Evolutionary conservation across 768 basidiomycete species (phyloP).

Genomic region (Russula sp.): DNA sequence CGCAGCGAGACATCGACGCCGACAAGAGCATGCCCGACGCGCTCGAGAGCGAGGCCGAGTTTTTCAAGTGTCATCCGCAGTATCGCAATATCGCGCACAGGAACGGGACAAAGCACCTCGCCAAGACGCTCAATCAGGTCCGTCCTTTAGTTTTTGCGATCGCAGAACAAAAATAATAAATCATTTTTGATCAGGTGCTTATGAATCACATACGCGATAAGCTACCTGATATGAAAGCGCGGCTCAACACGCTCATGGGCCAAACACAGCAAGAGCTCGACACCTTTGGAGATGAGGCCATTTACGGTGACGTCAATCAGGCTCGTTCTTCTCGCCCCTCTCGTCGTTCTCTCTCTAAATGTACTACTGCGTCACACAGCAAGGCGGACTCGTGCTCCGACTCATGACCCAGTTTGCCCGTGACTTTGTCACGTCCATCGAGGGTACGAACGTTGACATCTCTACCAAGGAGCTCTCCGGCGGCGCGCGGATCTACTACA

Average conservation of each 20-base stretch:
- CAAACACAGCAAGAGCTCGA: slow-evolving; percentile 98
- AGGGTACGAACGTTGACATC: slow-evolving; percentile 92
- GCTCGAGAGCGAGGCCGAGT: slow-evolving; percentile 77
- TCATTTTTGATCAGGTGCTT: slow-evolving; percentile 52
- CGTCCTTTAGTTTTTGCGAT: slow-evolving; percentile 22
- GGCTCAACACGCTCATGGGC: slow-evolving; percentile 95
- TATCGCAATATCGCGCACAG: slow-evolving; percentile 96
- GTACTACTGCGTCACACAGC: slow-evolving; percentile 33
- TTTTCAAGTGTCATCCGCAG: slow-evolving; percentile 82
- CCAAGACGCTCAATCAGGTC: slow-evolving; percentile 91
- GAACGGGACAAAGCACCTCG: slow-evolving; percentile 93
- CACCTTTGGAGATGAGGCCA: slow-evolving; percentile 89
- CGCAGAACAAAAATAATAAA: not conserved
- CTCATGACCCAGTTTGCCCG: slow-evolving; percentile 98
- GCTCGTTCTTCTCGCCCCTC: slow-evolving; percentile 27
- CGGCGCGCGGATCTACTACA: slow-evolving; percentile 97
- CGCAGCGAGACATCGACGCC: slow-evolving; percentile 92
- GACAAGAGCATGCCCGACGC: slow-evolving; percentile 84
- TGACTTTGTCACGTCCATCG: slow-evolving; percentile 95
- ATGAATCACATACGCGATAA: slow-evolving; percentile 98
- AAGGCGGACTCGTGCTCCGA: slow-evolving; percentile 84
- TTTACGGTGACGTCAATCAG: slow-evolving; percentile 88
- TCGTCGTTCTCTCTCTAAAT: not conserved
- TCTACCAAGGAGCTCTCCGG: slow-evolving; percentile 98
- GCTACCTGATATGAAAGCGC: slow-evolving; percentile 98